Percentiles rank a stretch among this genome's conserved stretches.
These are phyloP conservation scores for Phytopythium helicoides DNA, from an alignment of 352 stramenopile species.

Conservation along the genomic window DNA sequence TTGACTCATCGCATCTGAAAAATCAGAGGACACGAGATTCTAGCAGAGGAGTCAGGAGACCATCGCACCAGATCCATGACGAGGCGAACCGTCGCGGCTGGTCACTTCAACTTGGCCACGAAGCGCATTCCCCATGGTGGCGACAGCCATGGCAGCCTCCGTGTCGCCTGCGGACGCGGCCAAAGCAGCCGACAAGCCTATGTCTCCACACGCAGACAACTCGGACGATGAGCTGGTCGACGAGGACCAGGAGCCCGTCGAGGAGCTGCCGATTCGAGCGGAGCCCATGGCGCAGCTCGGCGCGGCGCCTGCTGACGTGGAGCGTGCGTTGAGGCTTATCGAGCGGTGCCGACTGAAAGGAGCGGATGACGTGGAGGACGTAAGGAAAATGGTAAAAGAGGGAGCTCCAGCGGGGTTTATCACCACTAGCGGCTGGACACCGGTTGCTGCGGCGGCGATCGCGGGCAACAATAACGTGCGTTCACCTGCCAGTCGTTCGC, in stretches of 20 bases:
- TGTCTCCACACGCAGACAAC: conserved; percentile 89
- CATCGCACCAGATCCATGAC: no score
- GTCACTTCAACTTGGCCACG: no score
- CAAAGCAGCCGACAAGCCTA: conserved; percentile 92
- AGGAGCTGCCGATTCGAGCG: conserved; percentile 52
- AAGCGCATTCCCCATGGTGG: no score
- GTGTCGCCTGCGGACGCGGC: neutral
- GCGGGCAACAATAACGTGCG: conserved; percentile 62
- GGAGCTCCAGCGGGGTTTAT: conserved; percentile 62
- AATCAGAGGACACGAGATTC: no score
- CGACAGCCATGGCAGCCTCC: no score
- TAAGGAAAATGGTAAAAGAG: conserved; percentile 39
- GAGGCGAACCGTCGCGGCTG: no score
- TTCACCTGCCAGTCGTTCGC: no score
- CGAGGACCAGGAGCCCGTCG: conserved; percentile 23
- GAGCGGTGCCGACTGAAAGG: conserved; percentile 56
- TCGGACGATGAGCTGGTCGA: conserved; percentile 33
- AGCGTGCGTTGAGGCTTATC: conserved; percentile 54
- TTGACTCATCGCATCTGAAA: no score
- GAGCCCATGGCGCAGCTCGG: conserved; percentile 57
- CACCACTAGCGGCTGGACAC: conserved; percentile 77
- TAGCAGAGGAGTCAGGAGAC: no score
- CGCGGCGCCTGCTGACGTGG: conserved; percentile 47
- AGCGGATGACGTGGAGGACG: conserved; percentile 27
- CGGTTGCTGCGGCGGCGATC: conserved; percentile 60